Percentiles rank a stretch among this genome's conserved stretches.
phyloP scores from a whole-genome alignment of 148 eudicot species.

The Persicaria tinctoria region DNA sequence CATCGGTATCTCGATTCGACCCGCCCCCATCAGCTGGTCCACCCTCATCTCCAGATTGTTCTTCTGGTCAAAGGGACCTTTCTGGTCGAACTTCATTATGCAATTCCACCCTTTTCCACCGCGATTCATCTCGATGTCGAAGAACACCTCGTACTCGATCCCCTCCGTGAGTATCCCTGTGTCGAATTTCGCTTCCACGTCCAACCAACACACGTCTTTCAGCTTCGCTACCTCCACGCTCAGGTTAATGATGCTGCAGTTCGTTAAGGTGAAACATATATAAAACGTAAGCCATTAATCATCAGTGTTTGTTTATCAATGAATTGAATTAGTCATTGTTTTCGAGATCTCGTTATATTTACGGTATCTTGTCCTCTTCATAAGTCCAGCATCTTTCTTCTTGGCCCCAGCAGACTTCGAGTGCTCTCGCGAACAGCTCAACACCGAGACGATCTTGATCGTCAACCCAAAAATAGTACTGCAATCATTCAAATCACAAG shows the following conservation, averaged over 20 bases:
- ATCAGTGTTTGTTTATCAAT: too few species aligned
- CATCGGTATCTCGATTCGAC: not conserved
- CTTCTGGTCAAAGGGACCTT: not conserved
- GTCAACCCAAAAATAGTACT: conserved; percentile 1
- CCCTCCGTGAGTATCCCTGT: not conserved
- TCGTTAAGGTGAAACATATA: too few species aligned
- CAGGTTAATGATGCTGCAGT: not conserved
- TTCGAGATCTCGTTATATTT: not conserved
- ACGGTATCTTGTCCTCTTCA: not conserved
- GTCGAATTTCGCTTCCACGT: not conserved
- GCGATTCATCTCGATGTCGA: not conserved
- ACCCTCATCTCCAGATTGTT: not conserved
- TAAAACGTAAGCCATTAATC: too few species aligned
- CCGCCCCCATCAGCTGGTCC: not conserved
- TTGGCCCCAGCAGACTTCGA: not conserved
- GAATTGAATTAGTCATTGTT: too few species aligned
- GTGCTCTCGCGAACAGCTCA: not conserved
- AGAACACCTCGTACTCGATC: not conserved
- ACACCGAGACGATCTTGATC: not conserved
- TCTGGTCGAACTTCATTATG: not conserved
- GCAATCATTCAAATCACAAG: too few species aligned
- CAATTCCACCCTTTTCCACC: not conserved
- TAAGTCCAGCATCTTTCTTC: not conserved
- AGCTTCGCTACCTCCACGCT: not conserved
- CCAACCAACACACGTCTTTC: not conserved